Conservation (phyloP, 352 stramenopile genomes). For the Phytophthora litchii region DNA sequence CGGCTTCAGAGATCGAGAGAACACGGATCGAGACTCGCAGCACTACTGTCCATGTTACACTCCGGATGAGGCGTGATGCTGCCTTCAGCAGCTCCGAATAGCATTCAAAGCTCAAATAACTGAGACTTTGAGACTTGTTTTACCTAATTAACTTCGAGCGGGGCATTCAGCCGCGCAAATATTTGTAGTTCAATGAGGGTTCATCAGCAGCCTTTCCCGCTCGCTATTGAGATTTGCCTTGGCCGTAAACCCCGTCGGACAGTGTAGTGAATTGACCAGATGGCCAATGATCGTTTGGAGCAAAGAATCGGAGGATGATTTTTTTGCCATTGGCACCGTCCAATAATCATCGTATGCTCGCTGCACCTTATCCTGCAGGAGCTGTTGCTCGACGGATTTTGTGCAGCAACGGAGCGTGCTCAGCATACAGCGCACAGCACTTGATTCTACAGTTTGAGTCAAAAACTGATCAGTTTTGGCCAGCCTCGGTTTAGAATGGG, state of each 20-base stretch:
- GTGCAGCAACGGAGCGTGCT: slow-evolving; percentile 17
- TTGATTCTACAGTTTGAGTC: slow-evolving; percentile 8
- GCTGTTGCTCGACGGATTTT: slow-evolving; percentile 21
- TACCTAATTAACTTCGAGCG: no score
- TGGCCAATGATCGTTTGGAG: slow-evolving; percentile 11
- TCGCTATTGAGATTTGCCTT: slow-evolving; percentile 5
- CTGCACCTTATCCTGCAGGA: slow-evolving; percentile 6
- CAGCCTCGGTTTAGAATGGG: not conserved
- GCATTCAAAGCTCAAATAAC: no score
- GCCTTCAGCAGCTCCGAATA: no score
- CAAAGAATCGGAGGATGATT: slow-evolving; percentile 9
- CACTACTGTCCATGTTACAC: no score
- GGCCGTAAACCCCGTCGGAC: slow-evolving; percentile 18
- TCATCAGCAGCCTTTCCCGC: not conserved
- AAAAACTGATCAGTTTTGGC: slow-evolving; percentile 13
- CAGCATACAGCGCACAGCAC: slow-evolving; percentile 8
- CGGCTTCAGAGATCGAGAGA: no score
- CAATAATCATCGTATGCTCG: slow-evolving; percentile 7
- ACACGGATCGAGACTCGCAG: no score
- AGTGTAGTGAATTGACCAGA: slow-evolving; percentile 11
- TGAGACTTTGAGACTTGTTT: no score
- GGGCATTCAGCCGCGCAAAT: slow-evolving; percentile 1
- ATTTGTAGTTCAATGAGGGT: slow-evolving; percentile 23
- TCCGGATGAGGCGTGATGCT: no score
- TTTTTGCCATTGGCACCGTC: slow-evolving; percentile 1